Evolutionary conservation across 176 grass and related monocot species (phyloP).

Genomic region (Hsuehochloa calcarea): DNA sequence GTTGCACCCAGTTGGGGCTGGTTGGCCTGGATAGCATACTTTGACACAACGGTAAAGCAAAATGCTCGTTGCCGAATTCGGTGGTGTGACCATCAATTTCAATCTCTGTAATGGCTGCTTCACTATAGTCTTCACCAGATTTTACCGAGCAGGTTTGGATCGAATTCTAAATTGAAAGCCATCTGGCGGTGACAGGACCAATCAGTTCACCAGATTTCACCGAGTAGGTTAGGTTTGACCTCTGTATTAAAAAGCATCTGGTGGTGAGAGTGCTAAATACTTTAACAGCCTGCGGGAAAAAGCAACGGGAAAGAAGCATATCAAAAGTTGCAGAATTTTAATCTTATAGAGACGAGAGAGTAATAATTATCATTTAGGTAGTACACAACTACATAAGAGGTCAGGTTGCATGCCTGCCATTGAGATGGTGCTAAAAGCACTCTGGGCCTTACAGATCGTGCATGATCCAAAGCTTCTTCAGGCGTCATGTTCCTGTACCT

Average conservation of each 20-base stretch:
- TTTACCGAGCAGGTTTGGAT: not conserved
- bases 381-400: not conserved
- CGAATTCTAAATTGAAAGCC: slow-evolving; percentile 17
- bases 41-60: slow-evolving; percentile 35
- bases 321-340: not conserved
- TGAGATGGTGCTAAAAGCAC: slow-evolving; percentile 68
- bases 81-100: slow-evolving; percentile 21
- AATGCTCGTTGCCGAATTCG: slow-evolving; percentile 25
- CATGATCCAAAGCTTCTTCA: slow-evolving; percentile 60
- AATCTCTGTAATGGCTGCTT: not conserved
- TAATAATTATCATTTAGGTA: not conserved
- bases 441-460: slow-evolving; percentile 60
- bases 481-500: slow-evolving; percentile 71
- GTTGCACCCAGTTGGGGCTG: slow-evolving; percentile 33
- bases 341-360: not conserved
- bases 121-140: slow-evolving; percentile 15
- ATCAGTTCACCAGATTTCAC: slow-evolving; percentile 10
- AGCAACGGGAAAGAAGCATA: not conserved
- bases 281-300: slow-evolving; percentile 62
- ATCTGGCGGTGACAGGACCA: not conserved
- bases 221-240: not conserved
- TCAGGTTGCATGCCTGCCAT: slow-evolving; percentile 44
- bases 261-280: slow-evolving; percentile 33
- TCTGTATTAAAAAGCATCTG: slow-evolving; percentile 19
- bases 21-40: slow-evolving; percentile 29